Base-by-base conservation (phyloP, 2,329 filamentous ascomycete genomes). In the Trichoderma pleuroti region DNA sequence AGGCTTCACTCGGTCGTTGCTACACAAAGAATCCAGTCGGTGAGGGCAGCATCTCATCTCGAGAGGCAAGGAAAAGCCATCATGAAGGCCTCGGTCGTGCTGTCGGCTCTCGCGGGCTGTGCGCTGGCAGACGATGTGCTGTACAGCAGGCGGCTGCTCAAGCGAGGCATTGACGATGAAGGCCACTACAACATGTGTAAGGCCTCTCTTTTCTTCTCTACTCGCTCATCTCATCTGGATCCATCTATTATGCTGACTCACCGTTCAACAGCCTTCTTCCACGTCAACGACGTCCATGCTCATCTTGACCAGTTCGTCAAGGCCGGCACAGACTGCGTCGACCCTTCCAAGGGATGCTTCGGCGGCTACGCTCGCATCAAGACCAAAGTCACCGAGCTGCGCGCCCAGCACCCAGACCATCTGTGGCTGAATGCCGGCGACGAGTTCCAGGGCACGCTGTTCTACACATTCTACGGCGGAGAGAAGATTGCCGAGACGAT, bases 231-330 rank as follows among this genome's bases (percentile, higher is more conserved):
- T 6, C 21, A 26, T 32, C 67, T 61, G 1, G 66, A 42, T 62
- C n/a, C 2, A 30, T n/a, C n/a, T 3, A 30, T n/a, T 39, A 18
- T 14, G 24, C 46, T 46, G 39, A 71, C 39, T 70, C 42, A 18
- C 10, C 39, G 12, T 32, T 5, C 5, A n/a, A 8, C 5, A 84
- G 82, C 88, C 8, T 90, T 91, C 81, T 91, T 90, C 80, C 90
- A 91, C 77, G 84, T 91, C 82, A 91, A 91, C 76, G 89, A 91
- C 76, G 87, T 91, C 16, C 90, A 91, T 77, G 86, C 90, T 16
- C 90, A 91, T 76, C 81, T 91, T 21, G 89, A 91, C 76, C 80
- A 91, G 78, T 91, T 88, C 79, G 82, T 85, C 32, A 84, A 85
- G 16, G 87, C 87, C 0, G 89, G 89, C 68, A 86, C 87, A 12